Evolutionary conservation across 192 early-diverging fungal genomes (phyloP).

Genomic region (Coemansia furcata): DNA sequence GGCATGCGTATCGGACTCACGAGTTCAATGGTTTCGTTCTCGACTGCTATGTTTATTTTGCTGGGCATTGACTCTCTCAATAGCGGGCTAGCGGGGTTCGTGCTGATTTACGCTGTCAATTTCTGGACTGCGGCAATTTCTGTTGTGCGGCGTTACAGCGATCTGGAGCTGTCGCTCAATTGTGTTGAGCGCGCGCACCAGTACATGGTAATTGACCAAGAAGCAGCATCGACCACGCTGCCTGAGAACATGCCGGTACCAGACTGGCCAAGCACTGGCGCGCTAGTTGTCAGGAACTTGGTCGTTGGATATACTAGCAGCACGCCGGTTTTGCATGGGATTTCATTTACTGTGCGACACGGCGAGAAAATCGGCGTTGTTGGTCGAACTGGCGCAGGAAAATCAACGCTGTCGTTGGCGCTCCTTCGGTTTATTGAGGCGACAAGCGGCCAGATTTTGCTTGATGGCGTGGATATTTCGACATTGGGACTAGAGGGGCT

Average conservation of each 20-base stretch:
- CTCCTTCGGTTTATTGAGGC: slow-evolving; percentile 75
- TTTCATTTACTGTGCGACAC: slow-evolving; percentile 67
- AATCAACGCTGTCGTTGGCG: slow-evolving; percentile 64
- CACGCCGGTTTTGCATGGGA: slow-evolving; percentile 58
- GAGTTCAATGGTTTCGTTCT: slow-evolving; percentile 67
- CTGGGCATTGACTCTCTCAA: slow-evolving; percentile 51
- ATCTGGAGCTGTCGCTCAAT: slow-evolving; percentile 77
- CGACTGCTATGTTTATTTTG: slow-evolving; percentile 64
- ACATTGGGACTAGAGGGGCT: slow-evolving; percentile 70
- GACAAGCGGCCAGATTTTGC: slow-evolving; percentile 57
- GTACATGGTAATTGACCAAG: slow-evolving; percentile 74
- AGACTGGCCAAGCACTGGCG: slow-evolving; percentile 65
- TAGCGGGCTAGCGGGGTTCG: slow-evolving; percentile 79
- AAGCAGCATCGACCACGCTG: slow-evolving; percentile 55
- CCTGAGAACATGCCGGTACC: slow-evolving; percentile 15
- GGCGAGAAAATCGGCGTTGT: slow-evolving; percentile 84
- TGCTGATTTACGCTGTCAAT: slow-evolving; percentile 73
- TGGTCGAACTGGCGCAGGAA: slow-evolving; percentile 81
- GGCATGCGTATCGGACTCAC: slow-evolving; percentile 72
- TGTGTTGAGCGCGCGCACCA: slow-evolving; percentile 77
- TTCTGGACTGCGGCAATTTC: slow-evolving; percentile 72
- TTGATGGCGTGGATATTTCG: slow-evolving; percentile 76
- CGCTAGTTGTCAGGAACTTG: slow-evolving; percentile 65
- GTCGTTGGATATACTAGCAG: slow-evolving; percentile 64
- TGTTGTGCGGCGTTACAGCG: slow-evolving; percentile 66